Evolutionary conservation across 805 yeast species (phyloP), one percentile per base, ranked within the genome.

Genomic region (Nadsonia fulvescens): DNA sequence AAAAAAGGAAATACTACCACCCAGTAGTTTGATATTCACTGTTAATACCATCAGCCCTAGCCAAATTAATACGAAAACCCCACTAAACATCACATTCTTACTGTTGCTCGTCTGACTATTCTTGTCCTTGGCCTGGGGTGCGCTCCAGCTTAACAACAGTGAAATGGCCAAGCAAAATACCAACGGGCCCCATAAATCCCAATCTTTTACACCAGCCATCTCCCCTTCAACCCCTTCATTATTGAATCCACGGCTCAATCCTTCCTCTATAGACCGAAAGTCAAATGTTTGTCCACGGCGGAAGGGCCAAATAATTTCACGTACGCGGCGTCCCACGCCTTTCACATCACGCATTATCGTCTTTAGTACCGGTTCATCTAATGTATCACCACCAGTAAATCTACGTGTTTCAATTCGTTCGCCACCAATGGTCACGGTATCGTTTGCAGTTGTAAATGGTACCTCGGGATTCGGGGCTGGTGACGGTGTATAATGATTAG

Each of bases 341-440:
- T 40, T 43, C 14, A 62, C 35, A 33, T 62, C 69, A 18, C 69
- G 49, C 39, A 49, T 37, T 5, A 72, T 46, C 0, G 82, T 72
- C 16, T 56, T 51, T 40, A 54, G 43, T 6, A 72, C 72, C 0
- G 81, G 77, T 47, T 72, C 82, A 40, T 73, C 79, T 8, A 72
- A 48, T 3, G 82, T 72, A 40, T 72, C 75, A 15, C 77, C 76
- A 2, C 81, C 81, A 12, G 67, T 44, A 40, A 60, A 69, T 9
- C 55, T 40, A 14, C 68, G 56, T 40, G 66, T 72, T 28, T 46
- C 53, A 14, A 52, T 30, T 16, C 50, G 37, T 29, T 47, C 51
- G 15, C 41, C 40, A 7, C 44, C 45, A 15, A 32, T 38, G 8
- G 39, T 32, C 3, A 31, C 27, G 12, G 29, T 18, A n/a, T n/a